Conservation (phyloP, 2,329 filamentous ascomycete genomes). For the Aspergillus piperis region DNA sequence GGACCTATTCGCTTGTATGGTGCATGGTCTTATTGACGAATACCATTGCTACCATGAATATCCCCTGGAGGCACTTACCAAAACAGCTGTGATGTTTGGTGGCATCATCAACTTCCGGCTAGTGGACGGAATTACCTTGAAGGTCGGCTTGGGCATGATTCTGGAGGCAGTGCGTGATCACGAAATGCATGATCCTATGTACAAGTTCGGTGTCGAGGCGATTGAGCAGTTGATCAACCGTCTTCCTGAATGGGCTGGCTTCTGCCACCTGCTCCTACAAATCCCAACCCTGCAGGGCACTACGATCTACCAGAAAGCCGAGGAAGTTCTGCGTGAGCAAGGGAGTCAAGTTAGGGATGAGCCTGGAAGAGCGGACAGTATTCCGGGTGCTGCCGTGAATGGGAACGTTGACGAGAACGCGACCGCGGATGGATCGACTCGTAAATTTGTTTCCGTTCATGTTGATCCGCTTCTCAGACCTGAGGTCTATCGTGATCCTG, state of each 20-base stretch:
- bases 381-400: conserved; percentile 60
- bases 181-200: conserved; percentile 83
- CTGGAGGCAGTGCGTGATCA: conserved; percentile 92
- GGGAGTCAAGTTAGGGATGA: conserved; percentile 60
- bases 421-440: conserved; percentile 60
- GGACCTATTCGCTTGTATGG: conserved; percentile 97
- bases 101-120: conserved; percentile 94
- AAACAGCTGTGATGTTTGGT: conserved; percentile 93
- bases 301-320: conserved; percentile 78
- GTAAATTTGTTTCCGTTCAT: conserved; percentile 76
- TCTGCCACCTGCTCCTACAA: conserved; percentile 80
- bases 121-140: conserved; percentile 83
- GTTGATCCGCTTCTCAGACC: conserved; percentile 68
- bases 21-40: conserved; percentile 95
- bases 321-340: conserved; percentile 74
- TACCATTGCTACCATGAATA: conserved; percentile 95
- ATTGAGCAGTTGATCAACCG: conserved; percentile 83
- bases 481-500: conserved; percentile 75
- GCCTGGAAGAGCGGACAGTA: conserved; percentile 38
- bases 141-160: conserved; percentile 96
- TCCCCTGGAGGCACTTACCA: conserved; percentile 91
- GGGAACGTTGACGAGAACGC: conserved; percentile 67
- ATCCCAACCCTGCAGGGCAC: conserved; percentile 81
- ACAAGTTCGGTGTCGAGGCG: conserved; percentile 95
- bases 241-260: conserved; percentile 91